Evolutionary conservation across 495 filamentous ascomycete genomes (phyloP), one percentile per base, ranked within the genome.

Genomic region (Podospora pseudoanserina): DNA sequence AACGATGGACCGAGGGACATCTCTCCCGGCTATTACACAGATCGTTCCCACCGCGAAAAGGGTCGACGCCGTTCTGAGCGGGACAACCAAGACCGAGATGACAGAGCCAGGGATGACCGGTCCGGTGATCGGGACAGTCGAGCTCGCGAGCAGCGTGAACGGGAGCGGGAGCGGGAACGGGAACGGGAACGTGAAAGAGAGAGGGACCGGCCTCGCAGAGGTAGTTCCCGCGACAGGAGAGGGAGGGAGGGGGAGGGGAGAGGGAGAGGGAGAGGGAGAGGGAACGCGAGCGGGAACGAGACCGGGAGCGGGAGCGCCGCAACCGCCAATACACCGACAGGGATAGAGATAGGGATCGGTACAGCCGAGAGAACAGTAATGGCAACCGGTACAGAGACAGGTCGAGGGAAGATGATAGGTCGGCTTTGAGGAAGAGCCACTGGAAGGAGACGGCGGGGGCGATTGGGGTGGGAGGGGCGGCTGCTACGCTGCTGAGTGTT

Each of bases 381-480:
- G 13, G 9, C 39, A 49, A 75, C 64, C 65, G 65, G 57, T 55
- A 74, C 65, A 65, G 70, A 4, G 64, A 66, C 23, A 66, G 67
- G 3, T 71, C 74, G 27, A 55, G 73, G 3, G 75, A 77, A 1
- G 63, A 74, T 11, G 72, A 79, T 19, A 64, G 70, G 4, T 65
- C 70, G 1, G 23, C 64, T 9, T 54, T 67, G 73, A 77, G 75
- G 64, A 78, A 76, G 73, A 82, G 76, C 68, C 74, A 80, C 13
- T 73, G 79, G 39, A 74, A 74, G 64, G 78, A 80, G 57, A 77
- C 79, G 16, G 71, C 81, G 7, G 77, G 79, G 4, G 82, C 81
- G 6, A 83, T 81, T 9, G 80, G 83, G 0, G 79, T 87, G 15
- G 83, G 85, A 19, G 81, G 84, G 1, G 83, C 84, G 3, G 83